phyloP scores from a whole-genome alignment of 2,329 filamentous ascomycete species.

The Plectosphaerella sp. region DNA sequence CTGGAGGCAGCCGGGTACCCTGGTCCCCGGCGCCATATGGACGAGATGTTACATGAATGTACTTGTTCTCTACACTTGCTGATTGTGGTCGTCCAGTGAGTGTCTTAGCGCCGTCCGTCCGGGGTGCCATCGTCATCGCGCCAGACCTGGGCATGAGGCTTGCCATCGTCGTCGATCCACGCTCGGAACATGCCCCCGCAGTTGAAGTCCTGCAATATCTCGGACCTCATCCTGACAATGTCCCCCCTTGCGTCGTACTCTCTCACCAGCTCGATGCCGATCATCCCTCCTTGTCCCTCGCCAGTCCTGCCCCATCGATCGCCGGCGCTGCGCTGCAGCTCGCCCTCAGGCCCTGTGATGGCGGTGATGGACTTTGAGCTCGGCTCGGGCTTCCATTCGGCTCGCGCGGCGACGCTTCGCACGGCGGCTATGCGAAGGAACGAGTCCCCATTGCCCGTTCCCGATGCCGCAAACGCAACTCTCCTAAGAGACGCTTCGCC shows the following conservation, averaged over 20 bases:
- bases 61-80: slow-evolving; percentile 3
- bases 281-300: slow-evolving; percentile 81
- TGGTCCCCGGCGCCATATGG: background rate
- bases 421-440: slow-evolving; percentile 71
- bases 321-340: slow-evolving; percentile 70
- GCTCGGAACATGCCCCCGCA: slow-evolving; percentile 86
- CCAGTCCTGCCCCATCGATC: slow-evolving; percentile 68
- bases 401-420: slow-evolving; percentile 69
- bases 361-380: slow-evolving; percentile 56
- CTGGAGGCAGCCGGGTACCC: too few relatives aligned
- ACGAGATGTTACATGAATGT: slow-evolving; percentile 7
- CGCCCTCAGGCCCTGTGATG: slow-evolving; percentile 66
- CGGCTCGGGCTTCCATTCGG: slow-evolving; percentile 53
- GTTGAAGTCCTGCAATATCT: slow-evolving; percentile 74
- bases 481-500: slow-evolving; percentile 13
- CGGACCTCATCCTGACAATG: slow-evolving; percentile 35
- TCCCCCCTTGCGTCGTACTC: slow-evolving; percentile 36
- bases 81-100: too few relatives aligned
- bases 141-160: slow-evolving; percentile 55
- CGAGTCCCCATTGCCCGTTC: slow-evolving; percentile 85
- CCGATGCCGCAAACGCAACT: slow-evolving; percentile 58
- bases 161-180: slow-evolving; percentile 62
- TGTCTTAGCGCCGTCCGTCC: slow-evolving; percentile 3
- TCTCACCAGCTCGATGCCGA: slow-evolving; percentile 66
- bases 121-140: slow-evolving; percentile 14